phyloP scores from a whole-genome alignment of 768 basidiomycete species.

The Ramaria sp. region DNA sequence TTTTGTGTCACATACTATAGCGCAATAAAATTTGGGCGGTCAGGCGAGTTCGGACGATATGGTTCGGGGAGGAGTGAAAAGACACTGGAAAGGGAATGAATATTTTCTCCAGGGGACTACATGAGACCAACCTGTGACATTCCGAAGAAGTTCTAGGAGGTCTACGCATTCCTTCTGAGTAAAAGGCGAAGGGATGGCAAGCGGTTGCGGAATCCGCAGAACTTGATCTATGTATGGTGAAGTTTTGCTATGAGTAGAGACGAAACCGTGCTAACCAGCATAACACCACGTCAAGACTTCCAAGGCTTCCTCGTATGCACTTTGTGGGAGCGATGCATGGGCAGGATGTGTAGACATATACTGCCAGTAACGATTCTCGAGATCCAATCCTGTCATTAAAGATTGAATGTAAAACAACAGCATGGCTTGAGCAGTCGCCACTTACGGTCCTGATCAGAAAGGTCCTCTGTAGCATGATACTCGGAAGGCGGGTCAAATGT shows the following conservation, averaged over 20 bases:
- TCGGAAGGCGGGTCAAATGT: conserved; percentile 31
- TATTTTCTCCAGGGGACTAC: background rate
- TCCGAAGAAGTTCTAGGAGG: conserved; percentile 48
- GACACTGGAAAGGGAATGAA: conserved; percentile 7
- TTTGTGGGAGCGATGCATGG: conserved; percentile 45
- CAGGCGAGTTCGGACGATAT: conserved; percentile 48
- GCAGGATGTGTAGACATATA: conserved; percentile 75
- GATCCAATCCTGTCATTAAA: conserved; percentile 40
- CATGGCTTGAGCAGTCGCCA: background rate
- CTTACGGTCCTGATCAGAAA: conserved; percentile 33
- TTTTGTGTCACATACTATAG: conserved; percentile 36
- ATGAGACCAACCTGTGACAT: conserved; percentile 22
- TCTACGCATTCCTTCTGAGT: conserved; percentile 70
- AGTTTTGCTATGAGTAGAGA: background rate
- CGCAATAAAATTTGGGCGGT: conserved; percentile 60
- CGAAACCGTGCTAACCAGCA: conserved; percentile 36
- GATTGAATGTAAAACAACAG: background rate
- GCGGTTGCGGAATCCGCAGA: conserved; percentile 44
- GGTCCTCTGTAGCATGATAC: background rate
- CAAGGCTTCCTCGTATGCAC: conserved; percentile 56
- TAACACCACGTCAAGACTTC: conserved; percentile 75
- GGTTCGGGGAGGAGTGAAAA: conserved; percentile 32
- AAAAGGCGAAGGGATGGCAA: conserved; percentile 49
- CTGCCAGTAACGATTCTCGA: conserved; percentile 74
- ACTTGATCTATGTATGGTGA: conserved; percentile 44